phyloP scores from a whole-genome alignment of 768 basidiomycete species.

The Asterophora lycoperdoides region DNA sequence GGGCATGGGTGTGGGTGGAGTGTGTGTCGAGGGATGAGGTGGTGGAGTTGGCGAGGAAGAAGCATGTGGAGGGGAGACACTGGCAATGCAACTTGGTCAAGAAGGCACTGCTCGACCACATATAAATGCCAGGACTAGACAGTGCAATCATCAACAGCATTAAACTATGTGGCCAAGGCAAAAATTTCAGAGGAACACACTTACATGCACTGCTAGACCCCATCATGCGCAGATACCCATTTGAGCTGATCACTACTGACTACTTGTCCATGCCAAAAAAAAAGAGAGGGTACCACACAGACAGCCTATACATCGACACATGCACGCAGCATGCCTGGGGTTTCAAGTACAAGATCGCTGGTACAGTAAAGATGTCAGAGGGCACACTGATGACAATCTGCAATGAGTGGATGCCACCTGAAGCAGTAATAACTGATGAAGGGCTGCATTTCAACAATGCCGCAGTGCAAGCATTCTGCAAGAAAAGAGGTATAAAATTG shows the following conservation, averaged over 20 bases:
- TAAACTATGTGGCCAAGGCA: no score
- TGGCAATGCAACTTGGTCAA: conserved; percentile 32
- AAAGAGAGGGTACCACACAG: no score
- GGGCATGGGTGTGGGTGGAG: conserved; percentile 21
- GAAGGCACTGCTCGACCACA: conserved; percentile 21
- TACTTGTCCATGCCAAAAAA: conserved; percentile 21
- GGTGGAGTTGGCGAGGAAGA: conserved; percentile 12
- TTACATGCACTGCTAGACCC: no score
- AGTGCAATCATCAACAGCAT: conserved; percentile 17
- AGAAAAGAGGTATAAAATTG: conserved; percentile 12
- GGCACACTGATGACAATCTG: no score
- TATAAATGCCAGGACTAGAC: conserved; percentile 26
- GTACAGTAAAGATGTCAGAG: no score
- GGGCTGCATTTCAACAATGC: conserved; percentile 28
- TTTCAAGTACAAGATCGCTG: no score
- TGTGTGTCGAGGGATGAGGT: conserved; percentile 19
- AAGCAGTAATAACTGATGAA: conserved; percentile 36
- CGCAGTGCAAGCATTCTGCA: conserved; percentile 26
- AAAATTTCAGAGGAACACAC: no score
- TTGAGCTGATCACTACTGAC: conserved; percentile 33
- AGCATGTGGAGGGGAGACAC: conserved; percentile 26
- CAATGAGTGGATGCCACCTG: conserved; percentile 9
- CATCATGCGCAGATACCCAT: conserved; percentile 32
- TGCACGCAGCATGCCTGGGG: no score
- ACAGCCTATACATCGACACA: no score